A percentile compares a stretch with the other conserved stretches of the same genome.
These are phyloP conservation scores for Nakaseomyces kungkrabaensis DNA, from an alignment of 1,139 yeast genomes.

Conservation along the genomic window DNA sequence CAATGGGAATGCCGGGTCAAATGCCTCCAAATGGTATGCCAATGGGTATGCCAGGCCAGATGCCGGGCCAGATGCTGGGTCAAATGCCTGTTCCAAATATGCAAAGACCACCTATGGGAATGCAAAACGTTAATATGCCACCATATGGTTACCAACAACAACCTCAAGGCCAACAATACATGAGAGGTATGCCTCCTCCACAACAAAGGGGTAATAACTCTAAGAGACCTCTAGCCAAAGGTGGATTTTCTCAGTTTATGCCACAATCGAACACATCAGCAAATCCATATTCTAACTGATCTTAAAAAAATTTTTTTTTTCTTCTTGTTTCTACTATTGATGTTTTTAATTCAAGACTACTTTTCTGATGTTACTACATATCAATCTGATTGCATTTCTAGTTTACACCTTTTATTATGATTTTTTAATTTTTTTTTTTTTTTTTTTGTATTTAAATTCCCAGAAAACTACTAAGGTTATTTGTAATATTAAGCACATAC, in stretches of 20 bases:
- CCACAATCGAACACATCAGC: conserved; percentile 13
- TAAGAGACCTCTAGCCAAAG: conserved; percentile 5
- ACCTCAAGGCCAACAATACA: not conserved
- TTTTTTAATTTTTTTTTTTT: no score
- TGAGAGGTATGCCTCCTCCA: not conserved
- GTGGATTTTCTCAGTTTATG: conserved; percentile 27
- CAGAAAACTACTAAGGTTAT: no score
- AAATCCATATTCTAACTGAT: conserved; percentile 8
- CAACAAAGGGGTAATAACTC: not conserved
- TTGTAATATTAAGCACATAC: no score
- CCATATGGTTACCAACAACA: not conserved
- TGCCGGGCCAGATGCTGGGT: conserved; percentile 5
- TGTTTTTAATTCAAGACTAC: no score
- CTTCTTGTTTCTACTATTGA: not conserved
- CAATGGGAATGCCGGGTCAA: not conserved
- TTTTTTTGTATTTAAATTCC: no score
- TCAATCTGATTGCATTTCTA: no score
- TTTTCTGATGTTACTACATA: not conserved
- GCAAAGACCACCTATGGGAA: conserved; percentile 1
- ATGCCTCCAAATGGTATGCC: not conserved
- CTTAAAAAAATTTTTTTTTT: not conserved
- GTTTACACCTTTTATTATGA: no score
- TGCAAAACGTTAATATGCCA: not conserved
- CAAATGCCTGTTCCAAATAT: conserved; percentile 5
- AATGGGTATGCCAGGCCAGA: not conserved